Percentiles rank a stretch among this genome's conserved stretches.
phyloP scores from a whole-genome alignment of 1,139 yeast genomes.

The Suhomyces kunorum region DNA sequence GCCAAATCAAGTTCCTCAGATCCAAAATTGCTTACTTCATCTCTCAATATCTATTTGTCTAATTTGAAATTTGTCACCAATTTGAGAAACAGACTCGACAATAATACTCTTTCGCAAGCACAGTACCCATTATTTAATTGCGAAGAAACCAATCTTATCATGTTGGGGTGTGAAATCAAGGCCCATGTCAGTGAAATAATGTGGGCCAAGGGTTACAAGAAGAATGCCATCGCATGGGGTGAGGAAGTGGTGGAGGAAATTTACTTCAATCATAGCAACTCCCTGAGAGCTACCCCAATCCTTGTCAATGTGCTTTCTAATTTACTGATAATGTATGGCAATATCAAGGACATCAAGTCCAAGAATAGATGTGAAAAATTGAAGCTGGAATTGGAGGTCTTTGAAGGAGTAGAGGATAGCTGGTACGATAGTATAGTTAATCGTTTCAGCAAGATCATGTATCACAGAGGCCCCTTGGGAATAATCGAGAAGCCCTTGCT shows the following conservation, averaged over 20 bases:
- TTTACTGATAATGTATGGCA: slow-evolving; percentile 35
- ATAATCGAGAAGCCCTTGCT: slow-evolving; percentile 42
- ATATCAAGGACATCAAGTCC: slow-evolving; percentile 27
- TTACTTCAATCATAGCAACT: slow-evolving; percentile 33
- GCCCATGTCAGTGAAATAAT: slow-evolving; percentile 65
- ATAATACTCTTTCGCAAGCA: slow-evolving; percentile 27
- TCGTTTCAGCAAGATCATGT: slow-evolving; percentile 42
- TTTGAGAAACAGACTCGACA: slow-evolving; percentile 24
- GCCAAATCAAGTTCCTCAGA: slow-evolving; percentile 23
- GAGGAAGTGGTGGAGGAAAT: slow-evolving; percentile 52
- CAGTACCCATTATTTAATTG: slow-evolving; percentile 43
- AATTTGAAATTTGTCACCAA: slow-evolving; percentile 32
- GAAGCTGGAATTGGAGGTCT: slow-evolving; percentile 22
- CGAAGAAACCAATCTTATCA: slow-evolving; percentile 30
- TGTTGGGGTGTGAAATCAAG: slow-evolving; percentile 43
- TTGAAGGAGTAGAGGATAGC: slow-evolving; percentile 24
- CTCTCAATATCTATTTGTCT: slow-evolving; percentile 42
- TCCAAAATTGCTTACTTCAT: slow-evolving; percentile 21
- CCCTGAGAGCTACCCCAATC: slow-evolving; percentile 33
- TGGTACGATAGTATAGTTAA: slow-evolving; percentile 42
- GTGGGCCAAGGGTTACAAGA: slow-evolving; percentile 57
- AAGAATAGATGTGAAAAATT: slow-evolving; percentile 33
- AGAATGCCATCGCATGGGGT: slow-evolving; percentile 64
- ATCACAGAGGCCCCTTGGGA: slow-evolving; percentile 46
- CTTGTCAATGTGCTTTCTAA: slow-evolving; percentile 35